These are phyloP conservation scores for Eucalyptus erythrocorys DNA, from an alignment of 345 rosid genomes.

Conservation along the genomic window DNA sequence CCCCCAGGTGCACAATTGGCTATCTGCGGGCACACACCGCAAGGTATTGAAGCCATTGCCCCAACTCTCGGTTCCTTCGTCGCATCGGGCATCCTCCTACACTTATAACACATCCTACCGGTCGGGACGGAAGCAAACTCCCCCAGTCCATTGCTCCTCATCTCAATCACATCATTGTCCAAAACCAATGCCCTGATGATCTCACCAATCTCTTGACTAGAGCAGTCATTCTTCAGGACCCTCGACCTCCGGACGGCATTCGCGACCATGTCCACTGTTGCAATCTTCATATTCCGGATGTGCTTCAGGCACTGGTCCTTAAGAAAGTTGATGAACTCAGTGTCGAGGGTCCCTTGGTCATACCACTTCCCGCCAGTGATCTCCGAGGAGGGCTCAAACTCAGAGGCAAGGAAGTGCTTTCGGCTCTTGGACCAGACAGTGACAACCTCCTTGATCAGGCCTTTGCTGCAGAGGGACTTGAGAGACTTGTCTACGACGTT, in stretches of 20 bases:
- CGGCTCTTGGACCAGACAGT: conserved; percentile 41
- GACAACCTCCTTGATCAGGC: conserved; percentile 51
- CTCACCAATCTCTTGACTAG: conserved; percentile 37
- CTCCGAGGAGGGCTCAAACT: conserved; percentile 57
- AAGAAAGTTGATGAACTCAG: conserved; percentile 17
- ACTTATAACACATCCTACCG: conserved; percentile 43
- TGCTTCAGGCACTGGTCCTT: conserved; percentile 25
- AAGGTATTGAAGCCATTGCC: conserved; percentile 68
- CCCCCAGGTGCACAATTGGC: conserved; percentile 58
- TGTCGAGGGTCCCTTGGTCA: conserved; percentile 43
- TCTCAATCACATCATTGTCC: conserved; percentile 52
- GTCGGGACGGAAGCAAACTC: conserved; percentile 33
- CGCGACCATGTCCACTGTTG: conserved; percentile 35
- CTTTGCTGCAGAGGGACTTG: conserved; percentile 24
- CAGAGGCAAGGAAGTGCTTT: conserved; percentile 47
- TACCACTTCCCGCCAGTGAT: conserved; percentile 85
- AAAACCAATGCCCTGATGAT: conserved; percentile 52
- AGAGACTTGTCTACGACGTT: conserved; percentile 19
- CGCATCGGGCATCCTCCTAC: conserved; percentile 3
- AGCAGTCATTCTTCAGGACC: conserved; percentile 11
- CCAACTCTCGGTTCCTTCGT: conserved; percentile 27
- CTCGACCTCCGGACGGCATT: conserved; percentile 17
- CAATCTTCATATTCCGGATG: conserved; percentile 17
- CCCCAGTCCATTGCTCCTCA: conserved; percentile 49
- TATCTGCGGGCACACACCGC: conserved; percentile 68